Evolutionary conservation across 345 rosid species (phyloP).

Genomic region (Carallia pectinifolia): DNA sequence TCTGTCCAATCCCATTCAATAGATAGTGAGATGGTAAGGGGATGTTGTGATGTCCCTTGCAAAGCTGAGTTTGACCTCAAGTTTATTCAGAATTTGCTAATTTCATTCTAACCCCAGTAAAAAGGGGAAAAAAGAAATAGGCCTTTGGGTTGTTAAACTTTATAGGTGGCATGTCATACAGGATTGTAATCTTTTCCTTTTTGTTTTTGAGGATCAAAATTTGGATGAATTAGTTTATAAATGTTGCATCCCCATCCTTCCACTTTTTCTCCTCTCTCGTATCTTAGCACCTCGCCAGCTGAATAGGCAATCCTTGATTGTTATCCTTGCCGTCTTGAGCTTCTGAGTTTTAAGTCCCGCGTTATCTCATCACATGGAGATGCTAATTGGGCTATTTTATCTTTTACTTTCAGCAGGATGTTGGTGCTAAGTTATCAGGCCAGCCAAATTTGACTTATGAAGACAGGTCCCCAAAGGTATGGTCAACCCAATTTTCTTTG

Average conservation of each 20-base stretch:
- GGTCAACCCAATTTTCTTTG: neutral
- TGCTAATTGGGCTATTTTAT: conserved; percentile 12
- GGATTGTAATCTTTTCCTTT: no score
- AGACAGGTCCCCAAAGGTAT: conserved; percentile 53
- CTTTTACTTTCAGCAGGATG: conserved; percentile 42
- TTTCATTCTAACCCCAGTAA: no score
- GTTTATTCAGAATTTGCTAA: no score
- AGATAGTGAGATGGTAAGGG: no score
- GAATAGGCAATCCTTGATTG: neutral
- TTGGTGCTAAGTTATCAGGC: conserved; percentile 45
- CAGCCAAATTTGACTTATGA: conserved; percentile 41
- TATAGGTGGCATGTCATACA: no score
- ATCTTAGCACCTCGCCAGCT: neutral
- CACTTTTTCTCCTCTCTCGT: neutral
- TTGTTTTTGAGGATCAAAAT: no score
- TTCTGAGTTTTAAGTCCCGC: no score
- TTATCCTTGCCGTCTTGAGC: neutral
- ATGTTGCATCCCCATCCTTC: neutral
- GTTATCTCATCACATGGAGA: neutral
- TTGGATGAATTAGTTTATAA: neutral
- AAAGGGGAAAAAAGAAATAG: no score
- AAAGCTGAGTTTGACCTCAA: no score
- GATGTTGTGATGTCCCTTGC: no score
- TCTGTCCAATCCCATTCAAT: neutral
- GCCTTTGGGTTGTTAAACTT: no score